These are phyloP conservation scores for Cadophora sp. DNA, from an alignment of 2,329 filamentous ascomycete species.

Conservation along the genomic window DNA sequence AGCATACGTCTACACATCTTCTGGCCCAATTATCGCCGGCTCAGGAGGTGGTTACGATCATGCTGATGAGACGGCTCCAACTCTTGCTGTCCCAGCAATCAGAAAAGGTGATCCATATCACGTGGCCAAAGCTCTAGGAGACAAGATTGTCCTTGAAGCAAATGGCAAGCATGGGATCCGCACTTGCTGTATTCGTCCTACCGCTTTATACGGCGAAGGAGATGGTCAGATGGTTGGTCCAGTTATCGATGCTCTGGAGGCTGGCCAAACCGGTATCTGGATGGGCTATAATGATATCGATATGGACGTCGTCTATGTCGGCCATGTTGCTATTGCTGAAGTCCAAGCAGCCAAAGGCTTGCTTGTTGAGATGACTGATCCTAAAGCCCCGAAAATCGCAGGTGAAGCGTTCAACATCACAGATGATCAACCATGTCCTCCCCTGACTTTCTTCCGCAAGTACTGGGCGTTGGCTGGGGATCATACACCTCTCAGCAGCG, in stretches of 20 bases:
- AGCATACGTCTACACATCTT: constrained; percentile 44
- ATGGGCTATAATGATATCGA: constrained; percentile 59
- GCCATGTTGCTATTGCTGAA: constrained; percentile 45
- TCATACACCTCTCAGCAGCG: constrained; percentile 29
- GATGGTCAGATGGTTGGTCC: constrained; percentile 46
- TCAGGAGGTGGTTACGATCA: constrained; percentile 34
- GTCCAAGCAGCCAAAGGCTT: constrained; percentile 53
- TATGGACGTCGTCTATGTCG: constrained; percentile 48
- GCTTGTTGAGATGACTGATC: constrained; percentile 28
- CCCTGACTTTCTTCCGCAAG: constrained; percentile 36
- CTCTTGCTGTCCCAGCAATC: constrained; percentile 32
- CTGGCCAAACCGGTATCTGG: constrained; percentile 57
- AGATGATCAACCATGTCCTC: constrained; percentile 33
- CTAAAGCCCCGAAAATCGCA: constrained; percentile 29
- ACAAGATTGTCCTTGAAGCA: constrained; percentile 36
- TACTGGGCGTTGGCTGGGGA: constrained; percentile 36
- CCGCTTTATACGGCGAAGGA: constrained; percentile 59
- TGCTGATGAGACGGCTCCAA: constrained; percentile 35
- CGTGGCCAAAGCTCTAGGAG: constrained; percentile 37
- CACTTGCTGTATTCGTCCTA: constrained; percentile 57
- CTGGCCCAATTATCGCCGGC: constrained; percentile 34
- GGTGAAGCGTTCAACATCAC: constrained; percentile 40
- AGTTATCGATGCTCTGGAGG: constrained; percentile 51
- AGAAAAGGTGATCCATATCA: constrained; percentile 37
- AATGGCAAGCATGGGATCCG: constrained; percentile 50